Conservation (phyloP, 345 rosid species). For the Anastatica hierochuntica region DNA sequence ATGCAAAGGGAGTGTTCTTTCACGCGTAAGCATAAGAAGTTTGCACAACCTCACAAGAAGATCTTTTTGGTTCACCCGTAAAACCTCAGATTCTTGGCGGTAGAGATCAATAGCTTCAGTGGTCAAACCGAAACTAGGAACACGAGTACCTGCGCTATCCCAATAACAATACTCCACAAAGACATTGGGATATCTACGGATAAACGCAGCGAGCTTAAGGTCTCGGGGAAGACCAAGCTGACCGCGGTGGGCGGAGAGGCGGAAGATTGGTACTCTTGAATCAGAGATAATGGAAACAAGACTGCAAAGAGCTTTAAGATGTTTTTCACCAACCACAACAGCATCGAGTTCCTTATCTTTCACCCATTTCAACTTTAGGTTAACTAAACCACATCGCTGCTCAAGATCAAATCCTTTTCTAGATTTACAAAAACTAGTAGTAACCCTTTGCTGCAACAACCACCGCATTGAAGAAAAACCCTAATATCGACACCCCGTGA, state of each 20-base stretch:
- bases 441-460: conserved; percentile 13
- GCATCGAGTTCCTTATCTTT: conserved; percentile 63
- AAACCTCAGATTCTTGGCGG: conserved; percentile 26
- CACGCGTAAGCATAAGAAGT: conserved; percentile 65
- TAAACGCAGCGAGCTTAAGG: conserved; percentile 57
- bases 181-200: conserved; percentile 57
- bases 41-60: conserved; percentile 42
- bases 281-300: conserved; percentile 45
- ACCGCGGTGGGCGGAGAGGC: conserved; percentile 40
- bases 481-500: neutral
- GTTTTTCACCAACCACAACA: conserved; percentile 42
- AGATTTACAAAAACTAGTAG: conserved; percentile 22
- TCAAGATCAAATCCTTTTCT: conserved; percentile 33
- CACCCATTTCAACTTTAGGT: conserved; percentile 78
- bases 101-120: conserved; percentile 38
- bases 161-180: conserved; percentile 39
- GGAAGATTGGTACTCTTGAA: conserved; percentile 38
- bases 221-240: conserved; percentile 54
- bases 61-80: conserved; percentile 28
- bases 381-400: conserved; percentile 50
- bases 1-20: conserved; percentile 54
- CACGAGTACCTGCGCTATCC: conserved; percentile 73
- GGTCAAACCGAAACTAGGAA: conserved; percentile 62
- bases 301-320: conserved; percentile 51
- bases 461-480: conserved; percentile 16